Evolutionary conservation across 1,284 basidiomycete species (phyloP).

Genomic region (Marasmius sp.): DNA sequence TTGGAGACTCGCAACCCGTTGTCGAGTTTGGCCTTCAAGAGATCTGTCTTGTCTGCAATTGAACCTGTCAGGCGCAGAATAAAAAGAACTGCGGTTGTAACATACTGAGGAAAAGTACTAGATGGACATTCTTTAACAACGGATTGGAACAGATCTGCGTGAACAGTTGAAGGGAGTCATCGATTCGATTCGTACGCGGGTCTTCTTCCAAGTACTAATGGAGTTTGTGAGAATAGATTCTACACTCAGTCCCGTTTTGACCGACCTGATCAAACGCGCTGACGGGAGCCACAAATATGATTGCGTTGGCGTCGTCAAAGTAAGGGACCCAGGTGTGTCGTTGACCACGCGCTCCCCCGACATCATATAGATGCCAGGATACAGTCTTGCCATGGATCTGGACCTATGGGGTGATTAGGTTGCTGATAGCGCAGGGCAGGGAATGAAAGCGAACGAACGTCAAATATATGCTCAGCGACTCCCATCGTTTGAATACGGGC

Average conservation of each 20-base stretch:
- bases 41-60: conserved; percentile 70
- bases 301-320: conserved; percentile 83
- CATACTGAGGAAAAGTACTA: conserved; percentile 78
- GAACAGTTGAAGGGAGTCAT: conserved; percentile 81
- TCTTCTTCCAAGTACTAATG: conserved; percentile 79
- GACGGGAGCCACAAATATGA: conserved; percentile 84
- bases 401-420: conserved; percentile 35
- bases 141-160: conserved; percentile 81
- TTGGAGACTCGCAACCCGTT: conserved; percentile 68
- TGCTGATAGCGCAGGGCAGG: background rate
- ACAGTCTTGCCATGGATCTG: conserved; percentile 73
- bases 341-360: conserved; percentile 81
- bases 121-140: conserved; percentile 73
- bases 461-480: conserved; percentile 76
- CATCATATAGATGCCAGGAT: conserved; percentile 80
- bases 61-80: conserved; percentile 10
- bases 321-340: conserved; percentile 80
- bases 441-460: conserved; percentile 22
- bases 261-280: conserved; percentile 81
- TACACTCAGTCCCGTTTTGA: background rate
- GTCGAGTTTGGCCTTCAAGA: conserved; percentile 68
- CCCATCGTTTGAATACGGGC: conserved; percentile 85
- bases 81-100: conserved; percentile 11
- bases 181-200: conserved; percentile 76
- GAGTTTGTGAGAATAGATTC: background rate